Percentiles rank a stretch among this genome's conserved stretches.
These are phyloP conservation scores for Saccharomyces uvarum DNA, from an alignment of 1,139 yeast genomes.

Conservation along the genomic window DNA sequence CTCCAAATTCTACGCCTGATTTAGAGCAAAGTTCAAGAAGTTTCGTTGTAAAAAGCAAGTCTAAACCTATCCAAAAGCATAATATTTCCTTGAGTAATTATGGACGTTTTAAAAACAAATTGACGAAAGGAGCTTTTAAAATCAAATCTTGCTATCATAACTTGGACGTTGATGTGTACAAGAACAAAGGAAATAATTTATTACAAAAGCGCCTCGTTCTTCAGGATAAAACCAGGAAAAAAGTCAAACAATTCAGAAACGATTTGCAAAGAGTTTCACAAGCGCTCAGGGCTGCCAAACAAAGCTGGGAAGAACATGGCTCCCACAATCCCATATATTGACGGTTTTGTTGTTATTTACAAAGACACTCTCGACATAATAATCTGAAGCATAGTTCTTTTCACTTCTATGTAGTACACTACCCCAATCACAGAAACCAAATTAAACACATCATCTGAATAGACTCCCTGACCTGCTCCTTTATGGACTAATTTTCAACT, in stretches of 20 bases:
- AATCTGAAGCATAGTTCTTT: neutral
- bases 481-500: too few relatives aligned
- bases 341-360: neutral
- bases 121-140: neutral
- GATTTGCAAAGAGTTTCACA: neutral
- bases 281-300: neutral
- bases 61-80: neutral
- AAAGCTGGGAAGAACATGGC: neutral
- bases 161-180: neutral
- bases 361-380: neutral
- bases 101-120: neutral
- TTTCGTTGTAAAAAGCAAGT: neutral
- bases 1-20: neutral
- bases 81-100: neutral
- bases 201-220: neutral
- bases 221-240: neutral
- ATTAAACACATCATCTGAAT: too few relatives aligned
- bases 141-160: neutral
- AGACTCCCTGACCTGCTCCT: too few relatives aligned
- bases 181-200: neutral
- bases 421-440: too few relatives aligned
- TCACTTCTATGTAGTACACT: too few relatives aligned
- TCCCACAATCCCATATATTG: neutral
- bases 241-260: neutral
- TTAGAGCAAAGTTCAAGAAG: neutral